Evolutionary conservation across 768 basidiomycete species (phyloP).

Genomic region (Psilocybe tampanensis): DNA sequence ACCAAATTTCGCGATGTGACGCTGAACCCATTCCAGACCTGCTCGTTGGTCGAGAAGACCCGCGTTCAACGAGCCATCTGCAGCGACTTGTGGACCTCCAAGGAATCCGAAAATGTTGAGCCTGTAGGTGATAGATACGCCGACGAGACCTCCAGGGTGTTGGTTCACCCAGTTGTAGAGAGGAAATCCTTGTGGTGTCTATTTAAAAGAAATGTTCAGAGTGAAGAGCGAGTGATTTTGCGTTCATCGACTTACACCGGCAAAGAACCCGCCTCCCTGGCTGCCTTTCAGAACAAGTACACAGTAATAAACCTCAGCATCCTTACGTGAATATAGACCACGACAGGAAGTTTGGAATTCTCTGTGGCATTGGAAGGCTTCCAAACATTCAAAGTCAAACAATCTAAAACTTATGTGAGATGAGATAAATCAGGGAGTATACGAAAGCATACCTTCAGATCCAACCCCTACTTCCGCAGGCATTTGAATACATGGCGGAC

Average conservation of each 20-base stretch:
- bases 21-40: conserved; percentile 54
- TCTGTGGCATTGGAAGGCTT: conserved; percentile 40
- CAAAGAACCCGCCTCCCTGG: conserved; percentile 45
- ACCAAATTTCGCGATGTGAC: conserved; percentile 59
- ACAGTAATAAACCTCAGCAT: not conserved
- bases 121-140: conserved; percentile 40
- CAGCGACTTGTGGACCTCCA: conserved; percentile 33
- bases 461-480: conserved; percentile 49
- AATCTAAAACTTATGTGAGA: conserved; percentile 45
- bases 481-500: conserved; percentile 46
- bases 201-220: conserved; percentile 19
- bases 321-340: conserved; percentile 33
- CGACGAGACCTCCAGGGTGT: conserved; percentile 37
- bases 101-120: conserved; percentile 46
- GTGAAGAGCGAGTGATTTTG: not conserved
- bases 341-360: conserved; percentile 35
- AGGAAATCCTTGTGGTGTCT: conserved; percentile 51
- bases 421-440: not conserved
- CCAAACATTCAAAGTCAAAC: conserved; percentile 59
- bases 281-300: not conserved
- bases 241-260: conserved; percentile 24
- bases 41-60: conserved; percentile 45
- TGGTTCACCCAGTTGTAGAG: conserved; percentile 50
- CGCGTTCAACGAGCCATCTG: conserved; percentile 39
- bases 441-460: conserved; percentile 37